Percentiles rank a stretch among this genome's conserved stretches.
Conservation (phyloP, 257 asterid species). For the Lavandula angustifolia region DNA sequence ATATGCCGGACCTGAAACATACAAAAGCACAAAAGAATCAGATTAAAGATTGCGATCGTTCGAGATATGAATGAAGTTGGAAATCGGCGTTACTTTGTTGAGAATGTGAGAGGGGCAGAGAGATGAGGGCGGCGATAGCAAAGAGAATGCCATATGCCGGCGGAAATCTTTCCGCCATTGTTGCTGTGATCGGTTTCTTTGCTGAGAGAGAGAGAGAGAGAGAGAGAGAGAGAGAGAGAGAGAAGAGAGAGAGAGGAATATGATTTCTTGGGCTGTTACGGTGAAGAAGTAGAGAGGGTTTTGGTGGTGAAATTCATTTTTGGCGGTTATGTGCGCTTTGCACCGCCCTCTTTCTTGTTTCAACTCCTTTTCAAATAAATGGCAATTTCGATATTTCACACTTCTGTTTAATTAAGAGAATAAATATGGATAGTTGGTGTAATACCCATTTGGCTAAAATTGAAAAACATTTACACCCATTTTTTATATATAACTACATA, state of each 20-base stretch:
- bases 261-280: slow-evolving; percentile 2
- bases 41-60: not conserved
- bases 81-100: slow-evolving; percentile 49
- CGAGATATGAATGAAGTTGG: not conserved
- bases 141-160: slow-evolving; percentile 34
- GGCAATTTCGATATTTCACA: too few relatives aligned
- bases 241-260: slow-evolving; percentile 30
- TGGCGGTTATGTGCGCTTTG: not conserved
- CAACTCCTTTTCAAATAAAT: not conserved
- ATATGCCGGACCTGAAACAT: slow-evolving; percentile 59
- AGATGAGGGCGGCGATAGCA: slow-evolving; percentile 34
- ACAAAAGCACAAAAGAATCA: not conserved
- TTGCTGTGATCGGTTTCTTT: slow-evolving; percentile 11
- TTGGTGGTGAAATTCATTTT: slow-evolving; percentile 76
- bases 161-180: slow-evolving; percentile 27
- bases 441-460: too few relatives aligned
- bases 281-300: slow-evolving; percentile 29
- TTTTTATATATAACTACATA: too few relatives aligned
- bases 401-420: too few relatives aligned
- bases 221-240: slow-evolving; percentile 11
- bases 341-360: not conserved
- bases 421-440: too few relatives aligned
- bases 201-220: slow-evolving; percentile 9
- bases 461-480: too few relatives aligned
- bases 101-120: slow-evolving; percentile 43